Conservation (phyloP, 768 basidiomycete species). For the Strobilomyces dryophilus region DNA sequence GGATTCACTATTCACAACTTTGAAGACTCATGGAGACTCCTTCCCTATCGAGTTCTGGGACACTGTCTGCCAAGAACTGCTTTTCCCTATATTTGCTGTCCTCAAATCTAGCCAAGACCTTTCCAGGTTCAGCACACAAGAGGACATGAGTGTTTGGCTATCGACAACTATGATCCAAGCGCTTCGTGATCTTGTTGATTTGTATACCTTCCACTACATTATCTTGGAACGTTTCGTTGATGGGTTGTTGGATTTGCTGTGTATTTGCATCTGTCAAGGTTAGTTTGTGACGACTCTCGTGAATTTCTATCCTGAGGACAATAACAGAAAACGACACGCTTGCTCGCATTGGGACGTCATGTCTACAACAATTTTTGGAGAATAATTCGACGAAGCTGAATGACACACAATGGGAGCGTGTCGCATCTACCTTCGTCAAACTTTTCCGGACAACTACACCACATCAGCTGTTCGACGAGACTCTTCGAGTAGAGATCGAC, state of each 20-base stretch:
- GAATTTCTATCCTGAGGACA: slow-evolving; percentile 3
- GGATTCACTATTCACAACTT: slow-evolving; percentile 92
- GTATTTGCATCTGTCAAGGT: slow-evolving; percentile 99
- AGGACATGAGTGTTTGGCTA: slow-evolving; percentile 99
- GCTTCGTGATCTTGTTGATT: slow-evolving; percentile 88
- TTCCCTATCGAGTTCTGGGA: slow-evolving; percentile 97
- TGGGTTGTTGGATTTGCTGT: slow-evolving; percentile 87
- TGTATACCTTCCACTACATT: slow-evolving; percentile 94
- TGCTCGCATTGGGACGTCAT: slow-evolving; percentile 96
- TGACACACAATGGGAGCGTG: slow-evolving; percentile 81
- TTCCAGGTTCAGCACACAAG: slow-evolving; percentile 90
- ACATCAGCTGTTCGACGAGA: slow-evolving; percentile 94
- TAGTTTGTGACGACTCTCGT: background rate
- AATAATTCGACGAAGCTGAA: slow-evolving; percentile 87
- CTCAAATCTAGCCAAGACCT: slow-evolving; percentile 90
- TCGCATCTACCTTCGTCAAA: slow-evolving; percentile 89
- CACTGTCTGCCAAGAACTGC: slow-evolving; percentile 90
- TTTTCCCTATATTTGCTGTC: slow-evolving; percentile 98
- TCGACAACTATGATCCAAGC: slow-evolving; percentile 99
- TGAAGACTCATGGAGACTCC: slow-evolving; percentile 82
- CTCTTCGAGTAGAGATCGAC: slow-evolving; percentile 80
- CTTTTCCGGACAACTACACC: slow-evolving; percentile 98
- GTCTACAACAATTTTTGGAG: slow-evolving; percentile 93
- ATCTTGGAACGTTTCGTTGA: slow-evolving; percentile 88
- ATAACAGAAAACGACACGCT: slow-evolving; percentile 91